Base-by-base conservation (phyloP, 768 basidiomycete genomes). In the Hygrocybe coccinea region DNA sequence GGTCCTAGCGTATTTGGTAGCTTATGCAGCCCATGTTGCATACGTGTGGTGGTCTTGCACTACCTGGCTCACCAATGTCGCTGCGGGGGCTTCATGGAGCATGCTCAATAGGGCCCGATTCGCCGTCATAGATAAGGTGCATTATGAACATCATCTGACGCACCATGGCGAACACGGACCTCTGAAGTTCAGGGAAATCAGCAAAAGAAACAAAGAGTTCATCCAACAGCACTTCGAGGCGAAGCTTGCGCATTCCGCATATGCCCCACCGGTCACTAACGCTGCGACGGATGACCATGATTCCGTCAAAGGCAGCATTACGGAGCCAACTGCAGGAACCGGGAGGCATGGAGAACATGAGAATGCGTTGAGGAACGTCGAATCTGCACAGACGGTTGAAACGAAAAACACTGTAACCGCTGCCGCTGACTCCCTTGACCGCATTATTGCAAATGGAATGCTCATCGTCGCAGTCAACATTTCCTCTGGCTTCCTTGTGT, bases 371-470 rank as follows among this genome's bases (percentile, higher is more conserved):
- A 15, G 21, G 46, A 48, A 17, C 15, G 46, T 48, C 12, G 17
- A 25, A 22, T 33, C 12, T 12, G 21, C 21, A 33, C 21, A 48
- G 24, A 22, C 14, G 15, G 15, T 8, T 21, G 46, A 48, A 48
- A 21, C 4, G 29, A 33, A 2, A 22, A 48, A 48, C n/a, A 48
- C 46, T 4, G 46, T 25, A 33, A 25, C 21, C 22, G 46, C 46
- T 12, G 46, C 17, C 12, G 15, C 12, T 15, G 21, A 19, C 24
- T 12, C 46, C 15, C 46, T 48, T 21, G 14, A 48, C 21, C 24
- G 46, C 46, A 48, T 48, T 21, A 48, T 48, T 21, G 46, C 46
- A 15, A 48, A 17, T 48, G 46, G 46, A 17, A 48, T 48, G 46
- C 46, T 48, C 17, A 33, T 25, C 5, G 17, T 33, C 22, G 21